Base-by-base conservation (phyloP, 129 eudicot genomes). In the Kitagawia praeruptora region DNA sequence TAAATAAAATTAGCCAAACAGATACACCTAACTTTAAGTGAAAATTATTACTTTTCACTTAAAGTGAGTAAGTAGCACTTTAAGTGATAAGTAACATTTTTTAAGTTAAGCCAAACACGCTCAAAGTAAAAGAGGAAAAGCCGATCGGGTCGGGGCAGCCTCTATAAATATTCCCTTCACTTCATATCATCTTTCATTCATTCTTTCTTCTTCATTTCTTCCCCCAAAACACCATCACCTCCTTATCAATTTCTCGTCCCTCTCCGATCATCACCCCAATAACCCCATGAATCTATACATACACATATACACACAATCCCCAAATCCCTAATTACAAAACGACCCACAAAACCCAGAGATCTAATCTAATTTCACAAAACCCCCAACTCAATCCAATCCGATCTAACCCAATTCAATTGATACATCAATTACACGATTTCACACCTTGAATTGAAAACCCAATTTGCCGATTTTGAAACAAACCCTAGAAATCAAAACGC, bases 401-500 rank as follows among this genome's bases (percentile, higher is more conserved):
- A 53, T 21, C 63, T n/a, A n/a, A 53, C 21, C 6, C 21, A 53
- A 23, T 4, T 23, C 64, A 56, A 58, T 58, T 58, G 4, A 58
- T 12, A 31, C 37, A 3, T 9, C 28, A 3, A 61, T n/a, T n/a
- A n/a, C n/a, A n/a, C n/a, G n/a, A n/a, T 25, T n/a, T 3, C 14
- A 9, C 69, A 3, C 25, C 25, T 25, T 61, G 0, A 10, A 61
- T 61, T 0, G 2, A 4, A 61, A 0, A 61, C 61, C 61, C n/a
- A 75, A 12, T 27, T 75, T 63, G 1, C 48, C 77, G 34, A 73
- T 73, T 73, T 11, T 31, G 61, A 40, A 5, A 61, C 28, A 41
- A 78, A 78, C 45, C 81, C 63, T 27, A 64, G 73, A 67, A 67
- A 76, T 6, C 47, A 76, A 23, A 76, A 14, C 79, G 58, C 23